phyloP scores from a whole-genome alignment of 1,284 basidiomycete species.

The Boletellus sp. region DNA sequence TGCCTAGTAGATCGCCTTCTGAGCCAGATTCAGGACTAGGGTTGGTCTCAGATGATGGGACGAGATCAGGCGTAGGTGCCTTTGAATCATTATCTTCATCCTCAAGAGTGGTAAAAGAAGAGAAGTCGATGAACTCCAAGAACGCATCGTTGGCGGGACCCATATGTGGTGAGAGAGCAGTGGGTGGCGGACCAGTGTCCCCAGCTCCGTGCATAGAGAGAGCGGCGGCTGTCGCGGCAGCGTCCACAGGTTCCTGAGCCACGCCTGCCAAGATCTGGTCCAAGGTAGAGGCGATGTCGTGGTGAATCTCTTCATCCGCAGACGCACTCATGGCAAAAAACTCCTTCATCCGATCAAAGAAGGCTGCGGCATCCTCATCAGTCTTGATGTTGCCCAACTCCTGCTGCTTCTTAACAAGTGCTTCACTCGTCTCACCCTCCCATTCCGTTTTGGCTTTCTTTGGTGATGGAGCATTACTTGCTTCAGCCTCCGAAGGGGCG shows the following conservation, averaged over 20 bases:
- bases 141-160: constrained; percentile 33
- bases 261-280: constrained; percentile 60
- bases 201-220: constrained; percentile 26
- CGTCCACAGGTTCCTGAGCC: constrained; percentile 35
- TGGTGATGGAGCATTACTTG: constrained; percentile 58
- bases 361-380: constrained; percentile 58
- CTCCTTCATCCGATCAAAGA: constrained; percentile 62
- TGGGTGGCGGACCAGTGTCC: constrained; percentile 31
- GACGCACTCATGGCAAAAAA: constrained; percentile 50
- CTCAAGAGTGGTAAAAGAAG: constrained; percentile 51
- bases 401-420: constrained; percentile 50
- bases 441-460: constrained; percentile 70
- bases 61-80: constrained; percentile 66
- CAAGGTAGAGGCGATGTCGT: constrained; percentile 57
- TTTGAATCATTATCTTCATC: constrained; percentile 63
- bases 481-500: constrained; percentile 35
- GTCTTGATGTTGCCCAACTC: constrained; percentile 58
- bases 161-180: constrained; percentile 37
- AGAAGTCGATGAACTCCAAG: constrained; percentile 62
- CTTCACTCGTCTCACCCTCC: constrained; percentile 57
- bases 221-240: constrained; percentile 35
- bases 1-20: constrained; percentile 47
- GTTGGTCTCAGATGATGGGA: constrained; percentile 67
- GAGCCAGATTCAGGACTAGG: constrained; percentile 73
- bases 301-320: constrained; percentile 42